Percentiles rank a stretch among this genome's conserved stretches.
Conservation (phyloP, 352 stramenopile genomes). For the Phytophthora ohioensis region DNA sequence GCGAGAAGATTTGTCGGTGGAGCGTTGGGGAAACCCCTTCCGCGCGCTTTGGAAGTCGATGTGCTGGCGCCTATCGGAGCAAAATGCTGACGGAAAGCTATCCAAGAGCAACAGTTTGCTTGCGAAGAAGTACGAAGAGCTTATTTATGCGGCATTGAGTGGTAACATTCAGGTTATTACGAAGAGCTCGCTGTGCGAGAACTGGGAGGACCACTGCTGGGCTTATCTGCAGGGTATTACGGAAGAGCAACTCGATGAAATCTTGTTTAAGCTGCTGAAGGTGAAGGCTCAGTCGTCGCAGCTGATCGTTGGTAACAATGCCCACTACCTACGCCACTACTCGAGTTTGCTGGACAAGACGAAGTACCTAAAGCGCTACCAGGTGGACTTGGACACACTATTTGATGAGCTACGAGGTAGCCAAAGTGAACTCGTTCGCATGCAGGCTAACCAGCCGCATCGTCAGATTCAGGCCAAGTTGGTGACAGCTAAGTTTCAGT, state of each 20-base stretch:
- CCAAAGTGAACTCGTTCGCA: constrained; percentile 66
- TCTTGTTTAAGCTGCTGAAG: constrained; percentile 71
- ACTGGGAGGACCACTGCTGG: constrained; percentile 90
- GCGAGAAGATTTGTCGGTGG: constrained; percentile 51
- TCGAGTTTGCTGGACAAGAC: constrained; percentile 69
- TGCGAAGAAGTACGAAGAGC: constrained; percentile 76
- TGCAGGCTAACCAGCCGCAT: constrained; percentile 75
- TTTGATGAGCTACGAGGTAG: constrained; percentile 82
- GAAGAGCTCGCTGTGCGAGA: constrained; percentile 74
- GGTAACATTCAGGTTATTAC: constrained; percentile 76
- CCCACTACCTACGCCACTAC: constrained; percentile 68
- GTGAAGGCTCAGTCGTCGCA: constrained; percentile 81
- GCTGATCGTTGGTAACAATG: constrained; percentile 74
- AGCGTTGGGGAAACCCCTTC: constrained; percentile 85
- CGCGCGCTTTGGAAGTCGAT: constrained; percentile 88
- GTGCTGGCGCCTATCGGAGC: constrained; percentile 85
- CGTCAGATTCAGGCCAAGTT: constrained; percentile 85
- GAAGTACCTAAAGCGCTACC: constrained; percentile 79
- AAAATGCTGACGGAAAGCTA: constrained; percentile 47
- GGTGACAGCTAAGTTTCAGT: constrained; percentile 78
- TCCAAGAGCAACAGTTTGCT: constrained; percentile 71
- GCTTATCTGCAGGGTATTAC: constrained; percentile 76
- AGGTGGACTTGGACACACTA: constrained; percentile 71
- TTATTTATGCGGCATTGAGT: constrained; percentile 84
- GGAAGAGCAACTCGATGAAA: constrained; percentile 78